phyloP scores from a whole-genome alignment of 768 basidiomycete species.

The Crassisporium funariophilum region DNA sequence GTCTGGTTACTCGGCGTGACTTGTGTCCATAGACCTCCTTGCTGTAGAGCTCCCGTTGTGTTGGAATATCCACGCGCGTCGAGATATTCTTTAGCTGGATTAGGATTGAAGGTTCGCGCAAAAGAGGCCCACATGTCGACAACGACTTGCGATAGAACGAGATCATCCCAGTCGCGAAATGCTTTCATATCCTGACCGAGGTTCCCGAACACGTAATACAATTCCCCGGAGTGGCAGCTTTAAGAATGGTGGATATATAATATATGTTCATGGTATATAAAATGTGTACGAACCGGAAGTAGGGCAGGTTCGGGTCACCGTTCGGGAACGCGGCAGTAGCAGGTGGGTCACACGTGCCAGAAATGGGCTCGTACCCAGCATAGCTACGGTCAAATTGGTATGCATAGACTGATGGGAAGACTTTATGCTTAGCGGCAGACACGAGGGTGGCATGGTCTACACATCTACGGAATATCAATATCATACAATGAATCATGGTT shows the following conservation, averaged over 20 bases:
- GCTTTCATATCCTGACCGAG: slow-evolving; percentile 40
- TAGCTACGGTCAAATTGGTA: slow-evolving; percentile 53
- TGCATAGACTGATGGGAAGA: slow-evolving; percentile 43
- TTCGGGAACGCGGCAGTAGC: slow-evolving; percentile 40
- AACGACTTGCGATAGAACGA: slow-evolving; percentile 44
- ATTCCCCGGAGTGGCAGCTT: slow-evolving; percentile 37
- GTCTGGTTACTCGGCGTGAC: slow-evolving; percentile 28
- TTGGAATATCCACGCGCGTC: slow-evolving; percentile 42
- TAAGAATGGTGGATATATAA: background rate
- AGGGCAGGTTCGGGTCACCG: slow-evolving; percentile 48
- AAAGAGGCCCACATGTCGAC: slow-evolving; percentile 51
- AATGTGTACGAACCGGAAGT: slow-evolving; percentile 42
- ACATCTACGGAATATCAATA: too few relatives aligned
- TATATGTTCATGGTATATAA: slow-evolving; percentile 25
- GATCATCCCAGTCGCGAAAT: slow-evolving; percentile 49
- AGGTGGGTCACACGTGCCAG: slow-evolving; percentile 46
- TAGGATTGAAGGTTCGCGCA: slow-evolving; percentile 49
- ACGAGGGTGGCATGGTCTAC: slow-evolving; percentile 52
- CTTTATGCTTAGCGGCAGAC: slow-evolving; percentile 41
- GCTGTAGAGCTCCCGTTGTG: slow-evolving; percentile 30
- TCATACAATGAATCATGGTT: too few relatives aligned
- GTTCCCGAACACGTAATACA: slow-evolving; percentile 32
- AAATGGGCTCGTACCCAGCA: slow-evolving; percentile 45
- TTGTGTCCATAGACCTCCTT: slow-evolving; percentile 35
- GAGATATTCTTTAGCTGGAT: slow-evolving; percentile 43